phyloP scores from a whole-genome alignment of 2,329 filamentous ascomycete species.

The Neopestalotiopsis rosae region DNA sequence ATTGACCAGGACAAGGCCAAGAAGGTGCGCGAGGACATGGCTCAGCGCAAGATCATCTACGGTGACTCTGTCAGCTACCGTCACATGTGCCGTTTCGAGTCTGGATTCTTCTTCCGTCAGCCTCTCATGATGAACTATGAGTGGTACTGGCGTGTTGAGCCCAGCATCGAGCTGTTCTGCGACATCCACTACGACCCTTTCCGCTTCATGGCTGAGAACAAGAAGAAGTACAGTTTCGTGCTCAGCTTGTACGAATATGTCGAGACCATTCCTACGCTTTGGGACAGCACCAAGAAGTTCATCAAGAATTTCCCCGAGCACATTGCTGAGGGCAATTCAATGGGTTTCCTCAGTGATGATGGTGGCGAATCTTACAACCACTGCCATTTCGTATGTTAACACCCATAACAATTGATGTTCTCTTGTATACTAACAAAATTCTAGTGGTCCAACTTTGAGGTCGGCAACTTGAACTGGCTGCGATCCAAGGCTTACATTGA shows the following conservation, averaged over 20 bases:
- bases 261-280: slow-evolving; percentile 94
- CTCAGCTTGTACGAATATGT: slow-evolving; percentile 95
- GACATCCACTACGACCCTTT: slow-evolving; percentile 96
- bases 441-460: slow-evolving; percentile 98
- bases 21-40: slow-evolving; percentile 93
- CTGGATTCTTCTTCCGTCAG: slow-evolving; percentile 98
- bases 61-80: slow-evolving; percentile 96
- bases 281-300: slow-evolving; percentile 95
- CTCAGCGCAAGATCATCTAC: slow-evolving; percentile 93
- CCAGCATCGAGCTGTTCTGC: slow-evolving; percentile 94
- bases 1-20: slow-evolving; percentile 95
- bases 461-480: slow-evolving; percentile 93
- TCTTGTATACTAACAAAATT: slow-evolving; percentile 31
- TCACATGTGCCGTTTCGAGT: slow-evolving; percentile 99
- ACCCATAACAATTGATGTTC: neutral
- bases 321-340: slow-evolving; percentile 80
- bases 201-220: slow-evolving; percentile 92
- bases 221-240: slow-evolving; percentile 98
- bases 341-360: slow-evolving; percentile 92
- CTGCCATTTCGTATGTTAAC: slow-evolving; percentile 85
- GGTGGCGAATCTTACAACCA: slow-evolving; percentile 92
- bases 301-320: slow-evolving; percentile 90
- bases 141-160: slow-evolving; percentile 99
- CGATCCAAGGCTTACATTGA: slow-evolving; percentile 87
- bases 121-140: slow-evolving; percentile 93